Base-by-base conservation (phyloP, 163 green algal species). In the Picocystis sp. region DNA sequence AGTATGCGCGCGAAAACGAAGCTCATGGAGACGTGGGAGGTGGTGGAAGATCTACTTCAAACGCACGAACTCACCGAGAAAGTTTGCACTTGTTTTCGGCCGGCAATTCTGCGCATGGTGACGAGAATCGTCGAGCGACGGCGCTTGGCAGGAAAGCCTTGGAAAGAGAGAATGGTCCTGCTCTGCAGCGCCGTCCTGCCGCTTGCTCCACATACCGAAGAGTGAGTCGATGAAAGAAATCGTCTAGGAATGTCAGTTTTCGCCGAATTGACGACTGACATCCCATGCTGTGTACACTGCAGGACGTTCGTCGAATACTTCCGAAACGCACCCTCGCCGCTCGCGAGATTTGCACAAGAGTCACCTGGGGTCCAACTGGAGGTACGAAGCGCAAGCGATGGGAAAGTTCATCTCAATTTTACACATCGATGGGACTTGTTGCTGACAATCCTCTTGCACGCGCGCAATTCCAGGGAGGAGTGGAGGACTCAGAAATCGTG, bases 231-330 rank as follows among this genome's bases (percentile, higher is more conserved):
- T 64, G 2, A 49, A 62, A 10, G 56, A 65, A 13, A 47, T 48
- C 0, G 52, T 75, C 45, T 61, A 58, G 9, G 61, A 63, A 1
- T 50, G 73, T 29, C 62, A 76, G 55, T 57, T 72, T 24, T 45
- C 66, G 22, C 45, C 1, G 43, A 12, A 0, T 79, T 61, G 56
- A 44, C 44, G 14, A 45, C 38, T 43, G 21, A 57, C 38, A 42
- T 57, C 13, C 21, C 44, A 14, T 29, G 50, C 11, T 42, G 14
- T 17, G 24, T 43, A 19, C 22, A 58, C 33, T 56, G 23, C 23
- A 44, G 15, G 38, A 6, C 29, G 6, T 58, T 19, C 41, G 11
- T 58, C 29, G 29, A 38, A 8, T 38, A 38, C 29, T 38, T 38
- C 8, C 29, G 29, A 38, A 38, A 8, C 8, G 29, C 29, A 38